These are phyloP conservation scores for Corylus heterophylla DNA, from an alignment of 306 rosid species.

Conservation along the genomic window DNA sequence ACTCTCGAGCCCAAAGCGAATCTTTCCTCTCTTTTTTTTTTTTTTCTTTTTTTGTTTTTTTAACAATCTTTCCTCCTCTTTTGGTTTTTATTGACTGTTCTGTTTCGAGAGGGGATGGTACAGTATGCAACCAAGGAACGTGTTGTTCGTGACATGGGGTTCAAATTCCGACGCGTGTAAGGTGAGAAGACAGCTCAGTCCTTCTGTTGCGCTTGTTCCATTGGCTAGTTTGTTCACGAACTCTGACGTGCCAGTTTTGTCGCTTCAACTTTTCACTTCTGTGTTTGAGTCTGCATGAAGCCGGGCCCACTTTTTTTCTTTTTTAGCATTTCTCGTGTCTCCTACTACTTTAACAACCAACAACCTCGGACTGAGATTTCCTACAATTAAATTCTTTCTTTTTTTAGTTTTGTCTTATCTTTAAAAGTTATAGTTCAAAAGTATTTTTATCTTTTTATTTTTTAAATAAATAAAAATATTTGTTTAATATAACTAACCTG, in stretches of 20 bases:
- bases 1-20: conserved; percentile 9
- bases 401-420: too few relatives aligned
- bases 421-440: too few relatives aligned
- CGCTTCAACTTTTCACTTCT: not conserved
- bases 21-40: not conserved
- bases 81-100: not conserved
- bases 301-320: too few relatives aligned
- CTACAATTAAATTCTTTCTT: too few relatives aligned
- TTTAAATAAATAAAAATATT: too few relatives aligned
- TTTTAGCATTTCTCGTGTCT: not conserved
- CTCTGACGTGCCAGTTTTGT: not conserved
- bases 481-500: too few relatives aligned
- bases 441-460: too few relatives aligned
- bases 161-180: not conserved
- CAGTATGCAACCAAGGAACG: not conserved
- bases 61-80: too few relatives aligned
- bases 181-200: not conserved
- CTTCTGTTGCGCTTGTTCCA: not conserved
- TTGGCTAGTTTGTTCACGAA: not conserved
- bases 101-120: not conserved
- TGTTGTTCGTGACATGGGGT: not conserved
- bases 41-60: not conserved
- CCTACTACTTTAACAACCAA: too few relatives aligned
- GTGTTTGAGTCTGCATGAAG: too few relatives aligned
- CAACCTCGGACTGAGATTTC: too few relatives aligned